Evolutionary conservation across 2,329 filamentous ascomycete genomes (phyloP).

Genomic region (Colletotrichum eleusines): DNA sequence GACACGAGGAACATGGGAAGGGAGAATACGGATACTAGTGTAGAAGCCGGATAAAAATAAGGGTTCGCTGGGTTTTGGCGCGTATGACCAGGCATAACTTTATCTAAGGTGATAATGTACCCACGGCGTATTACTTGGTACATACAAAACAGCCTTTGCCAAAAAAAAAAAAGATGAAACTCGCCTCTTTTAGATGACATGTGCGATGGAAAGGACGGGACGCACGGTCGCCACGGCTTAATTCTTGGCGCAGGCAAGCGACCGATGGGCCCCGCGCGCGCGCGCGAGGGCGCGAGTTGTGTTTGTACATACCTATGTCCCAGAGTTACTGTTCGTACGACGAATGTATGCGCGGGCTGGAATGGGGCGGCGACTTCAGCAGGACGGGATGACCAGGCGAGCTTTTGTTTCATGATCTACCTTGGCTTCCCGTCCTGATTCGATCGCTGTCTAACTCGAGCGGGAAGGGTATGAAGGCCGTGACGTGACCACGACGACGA

Average conservation of each 20-base stretch:
- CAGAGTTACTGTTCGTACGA: too few relatives aligned
- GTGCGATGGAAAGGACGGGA: not conserved
- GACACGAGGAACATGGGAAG: not conserved
- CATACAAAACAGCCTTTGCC: not conserved
- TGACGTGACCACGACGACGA: not conserved
- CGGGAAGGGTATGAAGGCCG: not conserved
- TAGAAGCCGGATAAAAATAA: conserved; percentile 39
- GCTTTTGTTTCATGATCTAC: conserved; percentile 37
- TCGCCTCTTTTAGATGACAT: conserved; percentile 36
- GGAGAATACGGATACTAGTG: not conserved
- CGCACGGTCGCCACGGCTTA: conserved; percentile 1
- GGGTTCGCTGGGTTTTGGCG: conserved; percentile 31
- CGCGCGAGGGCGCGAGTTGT: not conserved
- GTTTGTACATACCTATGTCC: not conserved
- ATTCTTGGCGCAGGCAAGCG: not conserved
- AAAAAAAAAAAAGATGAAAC: conserved; percentile 40
- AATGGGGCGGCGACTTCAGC: conserved; percentile 1
- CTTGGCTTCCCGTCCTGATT: conserved; percentile 8
- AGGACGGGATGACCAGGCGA: conserved; percentile 14
- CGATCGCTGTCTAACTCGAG: not conserved
- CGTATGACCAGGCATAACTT: conserved; percentile 25
- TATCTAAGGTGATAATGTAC: not conserved
- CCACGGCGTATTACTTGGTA: not conserved
- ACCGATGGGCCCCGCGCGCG: not conserved
- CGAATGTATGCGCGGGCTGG: not conserved